Base-by-base conservation (phyloP, 371 early-diverging fungal genomes). In the Rhizopus delemar region DNA sequence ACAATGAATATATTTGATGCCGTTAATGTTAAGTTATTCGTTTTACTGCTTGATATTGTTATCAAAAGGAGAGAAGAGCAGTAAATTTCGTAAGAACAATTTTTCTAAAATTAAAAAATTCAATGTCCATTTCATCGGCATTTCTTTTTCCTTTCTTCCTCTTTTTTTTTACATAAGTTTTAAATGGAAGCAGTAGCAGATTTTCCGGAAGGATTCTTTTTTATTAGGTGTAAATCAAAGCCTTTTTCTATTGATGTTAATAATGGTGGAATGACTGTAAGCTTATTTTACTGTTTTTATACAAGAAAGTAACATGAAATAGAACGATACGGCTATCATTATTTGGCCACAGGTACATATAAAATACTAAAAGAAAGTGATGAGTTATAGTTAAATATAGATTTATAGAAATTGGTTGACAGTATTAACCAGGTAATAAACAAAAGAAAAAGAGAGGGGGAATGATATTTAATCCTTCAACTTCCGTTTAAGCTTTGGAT, bases 321-420 rank as follows among this genome's bases (percentile, higher is more conserved):
- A 79, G 80, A 79, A 79, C 35, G 80, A 79, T 39, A 59, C 70
- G 4, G 57, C 58, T 56, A 72, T 79, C 9, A 79, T 79, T 55
- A 76, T 79, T n/a, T 79, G 77, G 75, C 80, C 74, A 12, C 77
- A 76, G 65, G 80, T 79, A 65, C 57, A 43, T 15, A 8, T 7
- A 48, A 33, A 36, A 28, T 22, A 22, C 22, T 22, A 5, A 5
- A n/a, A 38, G 32, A 8, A 46, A 38, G 16, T 16, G 38, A 32
- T 22, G 22, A 29, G 7, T 15, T 52, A 34, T 34, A 29, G 2
- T 34, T 5, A 16, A 49, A 32, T 59, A 38, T 48, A 8, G 7
- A 31, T 4, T 13, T 39, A 31, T 56, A 79, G 80, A 79, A 79
- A 79, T 57, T 69, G 54, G 66, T 74, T 1, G 80, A 79, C 64